phyloP scores from a whole-genome alignment of 371 early-diverging fungal species.

The Mucor plumbeus region DNA sequence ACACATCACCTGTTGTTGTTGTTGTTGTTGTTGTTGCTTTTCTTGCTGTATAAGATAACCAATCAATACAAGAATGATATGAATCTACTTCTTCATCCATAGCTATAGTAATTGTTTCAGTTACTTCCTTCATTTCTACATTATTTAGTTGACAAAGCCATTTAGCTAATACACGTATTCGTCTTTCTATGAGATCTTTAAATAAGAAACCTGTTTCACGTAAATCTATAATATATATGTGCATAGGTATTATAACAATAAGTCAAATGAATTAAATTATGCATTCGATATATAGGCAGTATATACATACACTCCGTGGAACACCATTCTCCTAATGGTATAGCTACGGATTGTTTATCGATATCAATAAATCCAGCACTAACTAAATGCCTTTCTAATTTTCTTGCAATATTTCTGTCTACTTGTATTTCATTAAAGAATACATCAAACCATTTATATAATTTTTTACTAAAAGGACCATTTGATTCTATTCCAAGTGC shows the following conservation, averaged over 20 bases:
- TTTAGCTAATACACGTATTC: conserved; percentile 14
- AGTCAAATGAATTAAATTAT: not conserved
- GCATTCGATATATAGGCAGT: not conserved
- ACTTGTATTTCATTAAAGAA: conserved; percentile 14
- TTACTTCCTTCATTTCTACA: conserved; percentile 3
- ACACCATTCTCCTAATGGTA: conserved; percentile 36
- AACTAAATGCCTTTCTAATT: conserved; percentile 5
- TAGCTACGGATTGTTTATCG: not conserved
- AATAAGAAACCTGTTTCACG: conserved; percentile 30
- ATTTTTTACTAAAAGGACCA: not conserved
- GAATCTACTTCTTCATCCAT: conserved; percentile 21
- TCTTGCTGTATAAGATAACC: conserved; percentile 18
- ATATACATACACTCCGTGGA: not conserved
- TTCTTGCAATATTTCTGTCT: not conserved
- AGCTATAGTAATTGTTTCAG: not conserved
- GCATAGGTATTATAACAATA: too few species aligned
- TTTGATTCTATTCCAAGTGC: not conserved
- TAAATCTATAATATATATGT: conserved; percentile 20
- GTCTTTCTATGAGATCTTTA: conserved; percentile 26
- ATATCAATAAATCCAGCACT: conserved; percentile 18
- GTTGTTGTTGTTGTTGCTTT: conserved; percentile 7
- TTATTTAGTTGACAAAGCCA: conserved; percentile 26
- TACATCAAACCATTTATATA: not conserved
- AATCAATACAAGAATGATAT: conserved; percentile 13
- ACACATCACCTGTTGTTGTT: not conserved